A percentile compares a stretch with the other conserved stretches of the same genome.
phyloP scores from a whole-genome alignment of 2,329 filamentous ascomycete species.

The Aspergillus pseudotamarii region DNA sequence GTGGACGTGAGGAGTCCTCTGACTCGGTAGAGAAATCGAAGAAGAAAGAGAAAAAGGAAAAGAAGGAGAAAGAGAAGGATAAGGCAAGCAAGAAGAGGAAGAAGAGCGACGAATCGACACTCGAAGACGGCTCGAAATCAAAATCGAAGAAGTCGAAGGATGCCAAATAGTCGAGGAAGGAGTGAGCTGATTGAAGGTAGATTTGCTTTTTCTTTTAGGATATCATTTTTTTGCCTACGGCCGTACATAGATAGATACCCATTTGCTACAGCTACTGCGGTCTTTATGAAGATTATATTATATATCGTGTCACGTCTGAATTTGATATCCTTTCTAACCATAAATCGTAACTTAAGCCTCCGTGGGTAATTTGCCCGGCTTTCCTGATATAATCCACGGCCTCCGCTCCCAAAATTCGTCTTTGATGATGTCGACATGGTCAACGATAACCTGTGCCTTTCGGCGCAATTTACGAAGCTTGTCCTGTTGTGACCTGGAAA shows the following conservation, averaged over 20 bases:
- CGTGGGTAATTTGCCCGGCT: conserved; percentile 70
- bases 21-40: conserved; percentile 34
- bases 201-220: neutral
- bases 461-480: conserved; percentile 78
- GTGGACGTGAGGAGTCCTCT: conserved; percentile 31
- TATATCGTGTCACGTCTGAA: conserved; percentile 11
- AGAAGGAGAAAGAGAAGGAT: conserved; percentile 24
- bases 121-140: conserved; percentile 44
- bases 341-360: conserved; percentile 14
- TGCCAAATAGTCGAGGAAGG: conserved; percentile 20
- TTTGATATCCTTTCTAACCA: conserved; percentile 9
- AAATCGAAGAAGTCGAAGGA: conserved; percentile 52
- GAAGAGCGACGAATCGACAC: conserved; percentile 26
- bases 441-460: conserved; percentile 79
- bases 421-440: conserved; percentile 92
- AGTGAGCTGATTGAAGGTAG: conserved; percentile 1
- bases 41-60: conserved; percentile 29
- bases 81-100: conserved; percentile 34
- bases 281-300: conserved; percentile 8
- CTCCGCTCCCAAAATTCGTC: conserved; percentile 90
- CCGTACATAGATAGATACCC: conserved; percentile 34
- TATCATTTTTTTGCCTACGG: neutral
- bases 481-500: conserved; percentile 79
- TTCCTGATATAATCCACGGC: conserved; percentile 80
- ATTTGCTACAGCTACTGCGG: conserved; percentile 25